These are phyloP conservation scores for Helicostylum pulchrum DNA, from an alignment of 192 early-diverging fungal genomes.

Conservation along the genomic window DNA sequence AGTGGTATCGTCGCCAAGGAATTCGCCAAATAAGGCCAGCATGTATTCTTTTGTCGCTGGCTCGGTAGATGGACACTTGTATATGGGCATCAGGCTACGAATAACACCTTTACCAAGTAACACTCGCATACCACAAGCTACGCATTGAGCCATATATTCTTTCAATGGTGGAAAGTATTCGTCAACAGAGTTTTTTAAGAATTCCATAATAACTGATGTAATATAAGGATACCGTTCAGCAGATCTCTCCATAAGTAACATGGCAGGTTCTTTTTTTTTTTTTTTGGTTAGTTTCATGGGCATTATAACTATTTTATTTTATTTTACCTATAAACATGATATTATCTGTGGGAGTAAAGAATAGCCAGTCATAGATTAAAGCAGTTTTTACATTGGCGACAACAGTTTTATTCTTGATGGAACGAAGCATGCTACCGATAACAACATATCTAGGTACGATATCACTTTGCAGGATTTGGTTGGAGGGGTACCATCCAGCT, in stretches of 20 bases:
- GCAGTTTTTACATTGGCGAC: slow-evolving; percentile 71
- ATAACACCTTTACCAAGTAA: slow-evolving; percentile 60
- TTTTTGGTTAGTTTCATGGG: background rate
- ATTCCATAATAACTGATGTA: slow-evolving; percentile 68
- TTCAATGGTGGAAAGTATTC: slow-evolving; percentile 56
- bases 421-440: slow-evolving; percentile 56
- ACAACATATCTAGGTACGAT: slow-evolving; percentile 74
- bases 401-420: slow-evolving; percentile 55
- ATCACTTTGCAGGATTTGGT: slow-evolving; percentile 62
- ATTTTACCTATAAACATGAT: slow-evolving; percentile 66
- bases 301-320: background rate
- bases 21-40: slow-evolving; percentile 27
- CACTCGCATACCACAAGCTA: slow-evolving; percentile 55
- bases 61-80: slow-evolving; percentile 27
- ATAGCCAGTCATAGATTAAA: slow-evolving; percentile 78
- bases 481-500: slow-evolving; percentile 69
- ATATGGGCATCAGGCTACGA: slow-evolving; percentile 33
- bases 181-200: slow-evolving; percentile 53
- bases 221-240: slow-evolving; percentile 61
- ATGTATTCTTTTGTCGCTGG: slow-evolving; percentile 23
- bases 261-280: slow-evolving; percentile 66
- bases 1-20: slow-evolving; percentile 10
- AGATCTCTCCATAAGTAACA: slow-evolving; percentile 70
- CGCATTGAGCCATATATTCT: slow-evolving; percentile 43
- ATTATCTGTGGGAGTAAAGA: slow-evolving; percentile 63